These are phyloP conservation scores for Daldinia sp. DNA, from an alignment of 2,329 filamentous ascomycete genomes.

Conservation along the genomic window DNA sequence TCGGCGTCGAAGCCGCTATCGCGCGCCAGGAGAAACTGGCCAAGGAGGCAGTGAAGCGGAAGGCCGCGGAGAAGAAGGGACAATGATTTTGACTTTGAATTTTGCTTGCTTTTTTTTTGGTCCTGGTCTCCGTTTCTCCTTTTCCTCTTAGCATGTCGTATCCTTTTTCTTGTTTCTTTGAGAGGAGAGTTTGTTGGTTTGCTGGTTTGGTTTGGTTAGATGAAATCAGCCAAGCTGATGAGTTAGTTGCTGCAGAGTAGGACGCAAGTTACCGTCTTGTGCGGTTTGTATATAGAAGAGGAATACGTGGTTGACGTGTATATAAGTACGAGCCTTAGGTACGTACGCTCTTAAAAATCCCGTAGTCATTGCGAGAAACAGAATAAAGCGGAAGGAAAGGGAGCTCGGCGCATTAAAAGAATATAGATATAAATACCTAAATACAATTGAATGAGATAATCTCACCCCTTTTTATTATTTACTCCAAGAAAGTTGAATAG, in stretches of 20 bases:
- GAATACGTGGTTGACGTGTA: background rate
- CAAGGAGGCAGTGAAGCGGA: constrained; percentile 75
- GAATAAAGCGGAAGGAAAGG: background rate
- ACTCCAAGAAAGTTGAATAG: background rate
- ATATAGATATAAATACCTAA: background rate
- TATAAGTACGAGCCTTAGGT: background rate
- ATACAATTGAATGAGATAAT: background rate
- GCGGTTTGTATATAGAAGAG: constrained; percentile 5
- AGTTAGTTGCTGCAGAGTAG: background rate
- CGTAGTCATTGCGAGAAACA: background rate
- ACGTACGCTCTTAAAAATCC: background rate
- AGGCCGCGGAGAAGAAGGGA: constrained; percentile 49
- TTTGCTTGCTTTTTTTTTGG: too few relatives aligned
- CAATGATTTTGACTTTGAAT: constrained; percentile 26
- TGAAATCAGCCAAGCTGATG: background rate
- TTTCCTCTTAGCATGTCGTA: background rate
- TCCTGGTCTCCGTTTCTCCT: background rate
- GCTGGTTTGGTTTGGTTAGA: background rate
- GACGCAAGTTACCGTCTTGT: too few relatives aligned
- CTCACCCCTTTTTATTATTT: background rate
- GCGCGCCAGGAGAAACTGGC: constrained; percentile 84
- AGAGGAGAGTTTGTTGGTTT: background rate
- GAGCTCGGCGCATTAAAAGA: background rate
- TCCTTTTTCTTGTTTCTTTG: background rate
- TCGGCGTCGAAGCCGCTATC: constrained; percentile 89